Base-by-base conservation (phyloP, 768 basidiomycete species). In the Mycena alexandri region DNA sequence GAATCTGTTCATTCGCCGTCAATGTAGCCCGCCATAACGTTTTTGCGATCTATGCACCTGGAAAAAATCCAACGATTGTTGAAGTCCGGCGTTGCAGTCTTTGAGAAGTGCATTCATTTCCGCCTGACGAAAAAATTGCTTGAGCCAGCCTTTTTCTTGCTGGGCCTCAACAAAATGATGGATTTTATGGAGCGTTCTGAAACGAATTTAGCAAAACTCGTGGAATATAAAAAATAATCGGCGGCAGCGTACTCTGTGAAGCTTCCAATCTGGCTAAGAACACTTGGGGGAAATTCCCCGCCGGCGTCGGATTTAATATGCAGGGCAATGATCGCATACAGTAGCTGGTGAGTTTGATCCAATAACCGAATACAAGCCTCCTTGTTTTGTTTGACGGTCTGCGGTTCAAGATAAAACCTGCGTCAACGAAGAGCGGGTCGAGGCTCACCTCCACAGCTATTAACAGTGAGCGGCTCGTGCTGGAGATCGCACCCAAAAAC, bases 161-260 rank as follows among this genome's bases (percentile, higher is more conserved):
- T 52, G 51, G n/a, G 51, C 51, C 33, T 52, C 51, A 6, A 52
- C 17, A 9, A 52, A 52, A 52, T 52, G 51, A 29, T 52, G 51
- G 11, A 52, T 19, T n/a, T 52, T 52, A 16, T 52, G 51, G 4
- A 52, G 51, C 5, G 29, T 52, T n/a, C 51, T 52, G 51, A 22
- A 3, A 50, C 7, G 6, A 19, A 17, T 17, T 12, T 19, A 5
- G 25, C 17, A 17, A 14, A 11, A 17, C 8, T 12, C 51, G 51
- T 3, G 22, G 6, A 17, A 11, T 0, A 33, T 3, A 12, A 2
- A 14, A 1, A 5, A 17, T 11, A 1, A 2, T 25, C 48, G 14
- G 3, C 6, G n/a, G n/a, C 29, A 4, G 19, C 33, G 25, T 33
- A 52, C 51, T 52, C 17, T 5, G 29, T 52, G 10, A 52, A 52